Percentiles rank a stretch among this genome's conserved stretches.
Conservation (phyloP, 768 basidiomycete species). For the Podaxis sp. region DNA sequence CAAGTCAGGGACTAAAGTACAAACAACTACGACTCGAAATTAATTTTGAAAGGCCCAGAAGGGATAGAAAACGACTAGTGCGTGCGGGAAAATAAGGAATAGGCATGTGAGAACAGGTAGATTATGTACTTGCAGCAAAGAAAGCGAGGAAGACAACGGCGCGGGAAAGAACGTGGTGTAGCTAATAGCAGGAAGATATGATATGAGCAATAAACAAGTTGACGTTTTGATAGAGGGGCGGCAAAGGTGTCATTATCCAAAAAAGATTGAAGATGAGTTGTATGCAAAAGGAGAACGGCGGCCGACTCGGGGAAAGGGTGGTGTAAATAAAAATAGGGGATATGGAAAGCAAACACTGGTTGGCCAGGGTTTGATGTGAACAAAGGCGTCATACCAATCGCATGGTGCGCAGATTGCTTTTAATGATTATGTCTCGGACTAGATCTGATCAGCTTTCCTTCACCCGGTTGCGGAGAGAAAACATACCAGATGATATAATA, state of each 20-base stretch:
- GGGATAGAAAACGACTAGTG: constrained; percentile 5
- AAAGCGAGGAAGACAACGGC: background rate
- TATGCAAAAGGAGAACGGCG: background rate
- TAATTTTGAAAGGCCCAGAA: constrained; percentile 3
- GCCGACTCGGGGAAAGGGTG: background rate
- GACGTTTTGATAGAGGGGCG: background rate
- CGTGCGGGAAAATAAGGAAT: background rate
- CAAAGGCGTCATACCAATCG: constrained; percentile 40
- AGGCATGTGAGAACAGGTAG: background rate
- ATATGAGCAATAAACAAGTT: constrained; percentile 6
- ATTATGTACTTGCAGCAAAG: background rate
- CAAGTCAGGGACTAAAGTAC: background rate
- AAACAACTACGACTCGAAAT: background rate
- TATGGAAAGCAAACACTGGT: background rate
- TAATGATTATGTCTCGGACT: constrained; percentile 75
- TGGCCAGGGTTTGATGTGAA: background rate
- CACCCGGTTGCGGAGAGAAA: constrained; percentile 7
- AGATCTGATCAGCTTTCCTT: constrained; percentile 14
- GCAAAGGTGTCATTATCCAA: background rate
- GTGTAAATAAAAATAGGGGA: background rate
- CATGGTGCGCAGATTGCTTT: constrained; percentile 62
- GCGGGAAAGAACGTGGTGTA: background rate
- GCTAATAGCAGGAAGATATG: constrained; percentile 5
- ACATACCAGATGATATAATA: constrained; percentile 72
- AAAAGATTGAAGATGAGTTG: background rate